phyloP scores from a whole-genome alignment of 495 filamentous ascomycete genomes.

The Cryomyces minteri region DNA sequence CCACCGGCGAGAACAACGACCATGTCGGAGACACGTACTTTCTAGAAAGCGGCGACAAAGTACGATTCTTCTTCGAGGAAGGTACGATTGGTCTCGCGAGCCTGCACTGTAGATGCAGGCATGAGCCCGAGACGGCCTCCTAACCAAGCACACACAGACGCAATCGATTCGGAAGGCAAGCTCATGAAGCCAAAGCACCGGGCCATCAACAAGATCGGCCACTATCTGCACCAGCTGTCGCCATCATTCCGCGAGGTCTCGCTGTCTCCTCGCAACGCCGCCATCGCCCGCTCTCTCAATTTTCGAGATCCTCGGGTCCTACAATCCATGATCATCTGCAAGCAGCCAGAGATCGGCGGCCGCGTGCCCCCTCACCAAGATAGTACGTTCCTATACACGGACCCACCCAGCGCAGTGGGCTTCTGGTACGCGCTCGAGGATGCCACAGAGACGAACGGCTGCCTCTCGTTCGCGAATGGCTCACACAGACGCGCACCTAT shows the following conservation, averaged over 20 bases:
- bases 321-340: conserved; percentile 97
- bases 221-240: conserved; percentile 64
- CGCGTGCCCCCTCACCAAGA: conserved; percentile 80
- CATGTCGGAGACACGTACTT: conserved; percentile 97
- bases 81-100: conserved; percentile 25
- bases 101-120: neutral
- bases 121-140: neutral
- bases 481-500: conserved; percentile 52
- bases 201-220: conserved; percentile 94
- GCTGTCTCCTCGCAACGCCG: conserved; percentile 32
- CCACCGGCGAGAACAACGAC: conserved; percentile 42
- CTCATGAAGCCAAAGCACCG: conserved; percentile 58
- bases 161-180: conserved; percentile 36
- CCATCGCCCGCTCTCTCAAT: conserved; percentile 50
- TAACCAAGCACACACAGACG: conserved; percentile 24
- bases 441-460: conserved; percentile 66
- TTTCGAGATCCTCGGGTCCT: conserved; percentile 59
- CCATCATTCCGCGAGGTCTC: conserved; percentile 49
- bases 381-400: conserved; percentile 78
- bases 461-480: conserved; percentile 66
- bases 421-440: conserved; percentile 97
- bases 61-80: conserved; percentile 95
- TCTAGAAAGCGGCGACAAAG: conserved; percentile 67
- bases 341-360: conserved; percentile 89
- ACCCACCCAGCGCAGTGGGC: conserved; percentile 76